Percentiles rank a stretch among this genome's conserved stretches.
Evolutionary conservation across 495 filamentous ascomycete species (phyloP).

Genomic region (Hyaloscypha variabilis): DNA sequence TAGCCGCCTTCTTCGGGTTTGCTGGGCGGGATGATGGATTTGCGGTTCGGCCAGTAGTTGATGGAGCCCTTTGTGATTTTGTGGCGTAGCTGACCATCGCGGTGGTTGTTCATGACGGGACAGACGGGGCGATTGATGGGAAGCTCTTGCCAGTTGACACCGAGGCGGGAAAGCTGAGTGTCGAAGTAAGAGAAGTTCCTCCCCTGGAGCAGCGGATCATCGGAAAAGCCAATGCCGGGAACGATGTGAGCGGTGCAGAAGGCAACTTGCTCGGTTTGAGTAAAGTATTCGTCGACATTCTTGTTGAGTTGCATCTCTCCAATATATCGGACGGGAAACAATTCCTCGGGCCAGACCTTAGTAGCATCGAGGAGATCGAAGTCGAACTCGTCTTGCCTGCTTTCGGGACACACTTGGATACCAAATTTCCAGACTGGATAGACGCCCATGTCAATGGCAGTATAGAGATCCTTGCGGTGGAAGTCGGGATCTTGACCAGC

Average conservation of each 20-base stretch:
- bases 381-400: conserved; percentile 76
- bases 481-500: conserved; percentile 85
- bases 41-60: conserved; percentile 92
- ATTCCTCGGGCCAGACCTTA: conserved; percentile 87
- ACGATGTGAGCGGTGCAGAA: conserved; percentile 88
- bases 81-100: conserved; percentile 70
- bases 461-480: conserved; percentile 80
- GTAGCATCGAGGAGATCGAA: conserved; percentile 93
- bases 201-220: conserved; percentile 79
- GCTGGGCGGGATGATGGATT: conserved; percentile 63
- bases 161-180: conserved; percentile 81
- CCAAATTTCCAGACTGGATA: conserved; percentile 86
- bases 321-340: conserved; percentile 77
- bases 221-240: conserved; percentile 84
- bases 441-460: conserved; percentile 74
- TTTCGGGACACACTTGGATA: conserved; percentile 74
- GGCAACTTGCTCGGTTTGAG: conserved; percentile 81
- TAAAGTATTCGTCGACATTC: conserved; percentile 84
- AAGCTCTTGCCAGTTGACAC: conserved; percentile 83
- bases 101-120: conserved; percentile 80
- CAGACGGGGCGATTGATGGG: conserved; percentile 58
- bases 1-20: conserved; percentile 63
- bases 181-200: conserved; percentile 90
- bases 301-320: conserved; percentile 82
- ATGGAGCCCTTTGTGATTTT: conserved; percentile 61